Percentiles rank a stretch among this genome's conserved stretches.
phyloP scores from a whole-genome alignment of 768 basidiomycete genomes.

The Porphyrellus cyaneotinctus region DNA sequence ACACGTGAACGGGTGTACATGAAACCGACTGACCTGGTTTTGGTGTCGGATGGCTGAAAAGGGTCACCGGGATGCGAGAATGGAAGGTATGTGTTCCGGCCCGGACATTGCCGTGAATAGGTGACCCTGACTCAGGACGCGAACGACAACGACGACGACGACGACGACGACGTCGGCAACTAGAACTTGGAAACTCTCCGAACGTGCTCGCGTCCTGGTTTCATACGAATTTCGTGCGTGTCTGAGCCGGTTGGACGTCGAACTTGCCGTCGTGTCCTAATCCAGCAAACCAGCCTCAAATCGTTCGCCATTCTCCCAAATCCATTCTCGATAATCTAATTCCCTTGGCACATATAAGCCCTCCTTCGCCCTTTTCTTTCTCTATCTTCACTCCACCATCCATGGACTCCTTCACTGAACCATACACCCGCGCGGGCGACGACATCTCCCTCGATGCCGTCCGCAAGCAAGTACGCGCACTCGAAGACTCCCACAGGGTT shows the following conservation, averaged over 20 bases:
- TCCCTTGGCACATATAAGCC: conserved; percentile 19
- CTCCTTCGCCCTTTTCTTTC: background rate
- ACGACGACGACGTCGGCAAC: conserved; percentile 1
- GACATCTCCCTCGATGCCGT: conserved; percentile 70
- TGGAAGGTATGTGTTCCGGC: conserved; percentile 14
- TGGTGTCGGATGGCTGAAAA: conserved; percentile 8
- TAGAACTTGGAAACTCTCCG: background rate
- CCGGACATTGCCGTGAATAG: conserved; percentile 18
- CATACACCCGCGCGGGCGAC: conserved; percentile 60
- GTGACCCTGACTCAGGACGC: background rate
- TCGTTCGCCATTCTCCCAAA: conserved; percentile 18
- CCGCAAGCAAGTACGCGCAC: conserved; percentile 61
- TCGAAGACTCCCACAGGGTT: conserved; percentile 68
- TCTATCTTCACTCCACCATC: conserved; percentile 1
- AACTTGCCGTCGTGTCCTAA: conserved; percentile 18
- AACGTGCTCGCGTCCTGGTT: background rate
- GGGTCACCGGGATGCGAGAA: conserved; percentile 5
- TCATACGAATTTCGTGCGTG: background rate
- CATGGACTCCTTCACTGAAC: conserved; percentile 75
- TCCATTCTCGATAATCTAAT: conserved; percentile 29
- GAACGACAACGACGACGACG: conserved; percentile 1
- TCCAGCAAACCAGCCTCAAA: conserved; percentile 25
- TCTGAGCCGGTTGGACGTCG: background rate
- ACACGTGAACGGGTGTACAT: no score
- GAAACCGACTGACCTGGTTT: conserved; percentile 8